Conservation (phyloP, 441 rosid species). For the Adansonia rubrostipa region DNA sequence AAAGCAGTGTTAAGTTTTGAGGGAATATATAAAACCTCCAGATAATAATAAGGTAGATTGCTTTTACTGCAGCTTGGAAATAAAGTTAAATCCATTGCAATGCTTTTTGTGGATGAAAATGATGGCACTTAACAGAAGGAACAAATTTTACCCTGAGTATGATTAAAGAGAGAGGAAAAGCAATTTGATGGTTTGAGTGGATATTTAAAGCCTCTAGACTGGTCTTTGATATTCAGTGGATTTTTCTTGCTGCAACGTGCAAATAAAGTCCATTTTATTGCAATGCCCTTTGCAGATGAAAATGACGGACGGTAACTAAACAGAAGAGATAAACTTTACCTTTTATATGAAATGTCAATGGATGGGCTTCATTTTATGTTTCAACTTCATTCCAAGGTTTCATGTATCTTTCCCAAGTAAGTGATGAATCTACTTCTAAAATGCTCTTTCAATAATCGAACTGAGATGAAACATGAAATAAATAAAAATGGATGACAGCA, state of each 20-base stretch:
- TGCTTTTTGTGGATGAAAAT: neutral
- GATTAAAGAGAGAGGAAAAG: no score
- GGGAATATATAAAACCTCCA: neutral
- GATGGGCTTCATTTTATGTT: neutral
- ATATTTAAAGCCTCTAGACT: neutral
- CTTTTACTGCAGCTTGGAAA: neutral
- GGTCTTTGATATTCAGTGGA: neutral
- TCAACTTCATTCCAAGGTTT: neutral
- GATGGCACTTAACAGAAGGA: no score
- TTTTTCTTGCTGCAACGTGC: conserved; percentile 8
- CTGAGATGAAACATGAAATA: neutral
- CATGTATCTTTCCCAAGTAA: neutral
- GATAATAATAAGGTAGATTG: neutral
- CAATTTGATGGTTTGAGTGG: no score
- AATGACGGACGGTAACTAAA: neutral
- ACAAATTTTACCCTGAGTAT: no score
- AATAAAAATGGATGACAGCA: neutral
- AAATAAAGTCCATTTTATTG: conserved; percentile 11
- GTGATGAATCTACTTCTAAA: neutral
- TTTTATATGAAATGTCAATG: neutral
- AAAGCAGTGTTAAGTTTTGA: neutral
- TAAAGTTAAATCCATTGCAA: neutral
- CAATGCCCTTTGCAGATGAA: neutral
- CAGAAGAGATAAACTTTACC: neutral
- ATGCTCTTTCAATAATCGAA: neutral